Percentiles rank a stretch among this genome's conserved stretches.
Conservation (phyloP, 2,329 filamentous ascomycete genomes). For the Cercospora canescens region DNA sequence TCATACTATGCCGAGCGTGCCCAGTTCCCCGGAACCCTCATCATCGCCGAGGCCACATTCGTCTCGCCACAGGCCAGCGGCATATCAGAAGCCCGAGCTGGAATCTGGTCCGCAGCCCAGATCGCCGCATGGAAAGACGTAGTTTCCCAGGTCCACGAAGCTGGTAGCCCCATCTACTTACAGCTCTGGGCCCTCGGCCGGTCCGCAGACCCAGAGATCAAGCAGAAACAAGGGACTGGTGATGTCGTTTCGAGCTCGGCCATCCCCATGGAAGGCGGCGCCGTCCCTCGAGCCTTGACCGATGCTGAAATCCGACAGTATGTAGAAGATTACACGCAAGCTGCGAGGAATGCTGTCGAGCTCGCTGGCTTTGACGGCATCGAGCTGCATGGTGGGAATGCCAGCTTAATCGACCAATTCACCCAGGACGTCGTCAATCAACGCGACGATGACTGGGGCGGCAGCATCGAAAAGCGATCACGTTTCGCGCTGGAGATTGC, state of each 20-base stretch:
- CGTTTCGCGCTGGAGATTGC: conserved; percentile 56
- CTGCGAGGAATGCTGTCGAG: conserved; percentile 47
- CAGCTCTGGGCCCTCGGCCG: conserved; percentile 53
- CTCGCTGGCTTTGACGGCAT: conserved; percentile 62
- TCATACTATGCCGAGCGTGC: conserved; percentile 37
- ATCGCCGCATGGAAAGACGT: conserved; percentile 53
- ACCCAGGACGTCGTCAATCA: conserved; percentile 59
- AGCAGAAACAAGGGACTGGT: conserved; percentile 29
- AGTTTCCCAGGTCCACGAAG: conserved; percentile 52
- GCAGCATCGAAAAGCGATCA: conserved; percentile 51
- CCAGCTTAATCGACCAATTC: conserved; percentile 67
- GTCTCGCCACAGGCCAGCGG: conserved; percentile 34
- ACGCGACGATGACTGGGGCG: conserved; percentile 52
- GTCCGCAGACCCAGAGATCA: conserved; percentile 39
- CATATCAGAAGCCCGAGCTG: conserved; percentile 25
- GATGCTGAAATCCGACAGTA: conserved; percentile 37
- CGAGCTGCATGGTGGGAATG: conserved; percentile 49
- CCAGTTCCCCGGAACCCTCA: conserved; percentile 34
- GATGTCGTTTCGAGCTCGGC: conserved; percentile 37
- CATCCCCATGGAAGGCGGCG: conserved; percentile 36
- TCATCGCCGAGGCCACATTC: conserved; percentile 39
- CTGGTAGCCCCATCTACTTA: conserved; percentile 50
- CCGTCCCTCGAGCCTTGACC: conserved; percentile 38
- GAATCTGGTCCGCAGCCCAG: conserved; percentile 41
- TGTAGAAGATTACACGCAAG: conserved; percentile 42